These are phyloP conservation scores for Amorphotheca resinae DNA, from an alignment of 495 filamentous ascomycete species.

Conservation along the genomic window DNA sequence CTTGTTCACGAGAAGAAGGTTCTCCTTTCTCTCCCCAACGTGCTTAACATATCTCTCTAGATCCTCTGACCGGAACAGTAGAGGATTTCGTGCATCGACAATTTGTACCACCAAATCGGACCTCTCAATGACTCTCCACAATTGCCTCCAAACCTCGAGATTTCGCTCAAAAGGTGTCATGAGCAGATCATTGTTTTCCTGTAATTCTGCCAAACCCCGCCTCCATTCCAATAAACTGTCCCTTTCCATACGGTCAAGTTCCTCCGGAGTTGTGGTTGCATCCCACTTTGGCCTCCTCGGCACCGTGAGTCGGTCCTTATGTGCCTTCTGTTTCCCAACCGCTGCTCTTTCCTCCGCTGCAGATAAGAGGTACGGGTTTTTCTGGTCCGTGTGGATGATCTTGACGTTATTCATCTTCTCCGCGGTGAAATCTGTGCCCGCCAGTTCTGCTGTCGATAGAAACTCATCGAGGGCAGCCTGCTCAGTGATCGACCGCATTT, in stretches of 20 bases:
- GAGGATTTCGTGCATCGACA: slow-evolving; percentile 90
- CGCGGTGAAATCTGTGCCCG: slow-evolving; percentile 95
- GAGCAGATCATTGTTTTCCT: slow-evolving; percentile 82
- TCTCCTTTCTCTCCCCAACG: slow-evolving; percentile 76
- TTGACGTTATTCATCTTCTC: slow-evolving; percentile 98
- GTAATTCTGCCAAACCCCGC: slow-evolving; percentile 78
- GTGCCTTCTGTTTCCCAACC: slow-evolving; percentile 67
- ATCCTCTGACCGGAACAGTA: slow-evolving; percentile 90
- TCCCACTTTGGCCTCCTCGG: slow-evolving; percentile 88
- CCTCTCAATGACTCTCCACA: slow-evolving; percentile 97
- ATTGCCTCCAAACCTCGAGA: slow-evolving; percentile 92
- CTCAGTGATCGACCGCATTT: slow-evolving; percentile 97
- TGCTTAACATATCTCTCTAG: slow-evolving; percentile 90
- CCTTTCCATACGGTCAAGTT: slow-evolving; percentile 70
- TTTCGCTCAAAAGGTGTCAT: slow-evolving; percentile 99
- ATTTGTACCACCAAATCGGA: slow-evolving; percentile 97
- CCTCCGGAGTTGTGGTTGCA: slow-evolving; percentile 60
- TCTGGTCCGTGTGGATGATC: slow-evolving; percentile 91
- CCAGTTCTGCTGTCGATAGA: slow-evolving; percentile 53
- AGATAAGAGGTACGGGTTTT: slow-evolving; percentile 87
- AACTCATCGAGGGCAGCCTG: slow-evolving; percentile 83
- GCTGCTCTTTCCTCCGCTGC: slow-evolving; percentile 71
- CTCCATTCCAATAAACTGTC: slow-evolving; percentile 81
- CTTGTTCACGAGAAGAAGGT: slow-evolving; percentile 93
- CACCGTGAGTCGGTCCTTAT: slow-evolving; percentile 68